phyloP scores from a whole-genome alignment of 2,329 filamentous ascomycete genomes.

The Aspergillus felis region DNA sequence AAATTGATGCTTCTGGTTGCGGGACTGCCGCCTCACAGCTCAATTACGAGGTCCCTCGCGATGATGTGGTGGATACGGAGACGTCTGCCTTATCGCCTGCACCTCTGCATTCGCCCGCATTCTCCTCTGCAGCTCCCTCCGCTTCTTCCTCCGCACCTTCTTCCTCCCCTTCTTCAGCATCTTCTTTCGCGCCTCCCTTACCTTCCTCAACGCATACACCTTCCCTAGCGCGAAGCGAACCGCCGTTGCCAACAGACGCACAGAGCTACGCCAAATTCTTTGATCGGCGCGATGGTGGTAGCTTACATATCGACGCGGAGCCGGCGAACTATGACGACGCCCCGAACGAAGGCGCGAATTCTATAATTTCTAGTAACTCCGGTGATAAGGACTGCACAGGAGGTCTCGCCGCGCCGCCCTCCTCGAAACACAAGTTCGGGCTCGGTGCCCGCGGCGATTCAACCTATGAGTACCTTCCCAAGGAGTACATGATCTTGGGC shows the following conservation, averaged over 20 bases:
- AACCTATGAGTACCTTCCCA: conserved; percentile 50
- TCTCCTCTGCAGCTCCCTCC: background rate
- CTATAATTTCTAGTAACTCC: conserved; percentile 1
- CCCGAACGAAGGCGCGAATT: background rate
- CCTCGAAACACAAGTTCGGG: conserved; percentile 36
- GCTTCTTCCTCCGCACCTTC: conserved; percentile 1
- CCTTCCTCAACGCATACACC: background rate
- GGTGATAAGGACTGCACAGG: conserved; percentile 32
- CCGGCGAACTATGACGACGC: conserved; percentile 23
- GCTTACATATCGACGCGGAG: conserved; percentile 24
- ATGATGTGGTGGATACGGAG: conserved; percentile 5
- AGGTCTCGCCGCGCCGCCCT: conserved; percentile 36
- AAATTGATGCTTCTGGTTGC: conserved; percentile 76
- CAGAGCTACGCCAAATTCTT: conserved; percentile 24
- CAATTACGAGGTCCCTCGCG: conserved; percentile 9
- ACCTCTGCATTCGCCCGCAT: background rate
- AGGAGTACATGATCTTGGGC: conserved; percentile 46
- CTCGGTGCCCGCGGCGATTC: conserved; percentile 47
- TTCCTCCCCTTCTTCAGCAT: background rate
- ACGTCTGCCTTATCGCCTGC: background rate
- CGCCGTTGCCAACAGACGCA: conserved; percentile 18
- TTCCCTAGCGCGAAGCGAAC: conserved; percentile 4
- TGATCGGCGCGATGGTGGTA: conserved; percentile 15
- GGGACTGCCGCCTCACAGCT: conserved; percentile 40
- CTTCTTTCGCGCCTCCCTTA: background rate